phyloP scores from a whole-genome alignment of 1,139 yeast species.

The Arxiozyma slooffiae region DNA sequence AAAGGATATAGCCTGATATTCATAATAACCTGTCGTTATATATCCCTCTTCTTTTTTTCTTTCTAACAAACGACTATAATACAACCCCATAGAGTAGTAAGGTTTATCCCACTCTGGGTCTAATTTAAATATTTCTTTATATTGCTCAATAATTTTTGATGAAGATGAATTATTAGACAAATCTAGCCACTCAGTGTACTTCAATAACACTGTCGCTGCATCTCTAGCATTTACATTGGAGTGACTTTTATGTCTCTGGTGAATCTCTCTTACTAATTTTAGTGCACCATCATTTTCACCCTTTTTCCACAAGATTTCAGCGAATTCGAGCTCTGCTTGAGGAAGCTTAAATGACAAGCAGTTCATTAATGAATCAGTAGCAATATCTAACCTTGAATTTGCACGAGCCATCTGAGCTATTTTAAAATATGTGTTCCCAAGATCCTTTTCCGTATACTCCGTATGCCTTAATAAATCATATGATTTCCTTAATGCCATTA shows the following conservation, averaged over 20 bases:
- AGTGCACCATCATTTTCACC: constrained; percentile 86
- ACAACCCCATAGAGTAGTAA: constrained; percentile 70
- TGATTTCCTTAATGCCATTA: constrained; percentile 50
- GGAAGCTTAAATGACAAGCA: constrained; percentile 41
- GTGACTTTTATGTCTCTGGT: constrained; percentile 23
- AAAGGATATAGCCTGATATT: constrained; percentile 51
- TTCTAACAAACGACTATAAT: constrained; percentile 68
- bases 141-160: constrained; percentile 60
- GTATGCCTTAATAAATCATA: constrained; percentile 39
- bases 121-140: constrained; percentile 47
- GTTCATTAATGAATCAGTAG: constrained; percentile 62
- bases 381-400: constrained; percentile 59
- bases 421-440: constrained; percentile 46
- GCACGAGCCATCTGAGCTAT: constrained; percentile 62
- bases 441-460: constrained; percentile 32
- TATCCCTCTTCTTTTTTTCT: constrained; percentile 39
- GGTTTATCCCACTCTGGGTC: constrained; percentile 68
- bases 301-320: constrained; percentile 80
- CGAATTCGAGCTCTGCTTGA: constrained; percentile 66
- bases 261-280: constrained; percentile 45
- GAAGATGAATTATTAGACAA: constrained; percentile 78
- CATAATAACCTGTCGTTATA: constrained; percentile 49
- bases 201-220: constrained; percentile 51
- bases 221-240: constrained; percentile 20
- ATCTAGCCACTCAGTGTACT: constrained; percentile 85